Base-by-base conservation (phyloP, 1,284 basidiomycete species). In the Ustilago trichophora region DNA sequence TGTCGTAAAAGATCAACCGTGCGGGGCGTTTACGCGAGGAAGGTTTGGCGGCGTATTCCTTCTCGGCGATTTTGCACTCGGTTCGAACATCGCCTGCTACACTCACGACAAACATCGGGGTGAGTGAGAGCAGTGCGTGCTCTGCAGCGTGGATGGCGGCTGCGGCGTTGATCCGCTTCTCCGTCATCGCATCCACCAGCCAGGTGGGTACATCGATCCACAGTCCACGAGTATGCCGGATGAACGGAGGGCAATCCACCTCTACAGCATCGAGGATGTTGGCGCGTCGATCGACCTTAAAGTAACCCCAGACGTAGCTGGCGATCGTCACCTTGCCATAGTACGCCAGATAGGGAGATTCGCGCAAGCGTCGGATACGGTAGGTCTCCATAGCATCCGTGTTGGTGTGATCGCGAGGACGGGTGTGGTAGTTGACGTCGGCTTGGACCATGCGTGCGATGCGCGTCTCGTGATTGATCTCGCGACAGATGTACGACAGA, bases 101-200 rank as follows among this genome's bases (percentile, higher is more conserved):
- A 3, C 86, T 85, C 69, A 93, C 83, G 6, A 87, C 84, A 72
- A 92, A 92, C 42, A 88, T 87, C 58, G 84, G 83, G 9, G 83
- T 83, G 25, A 84, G 73, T 41, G 91, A 92, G 58, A 94, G 82
- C 66, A 93, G 85, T 0, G 91, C 91, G 76, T 95, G 93, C 64
- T 89, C 86, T 2, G 92, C 91, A 2, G 90, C 87, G 75, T 94
- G 92, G 45, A 94, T 92, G 0, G 89, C 90, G 55, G 88, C 91
- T 0, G 90, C 87, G 0, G 87, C 85, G 54, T 87, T 87, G 53
- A 92, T 86, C 6, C 83, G 83, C 64, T 88, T 87, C 18, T 80
- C 75, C 5, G 83, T 83, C 76, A 95, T 66, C 33, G 79, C 78
- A n/a, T 85, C 43, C 87, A 83, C 29, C 82, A 83, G 46, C 89